Evolutionary conservation across 164 flowering plant species (phyloP).

Genomic region (Chimonanthus salicifolius): DNA sequence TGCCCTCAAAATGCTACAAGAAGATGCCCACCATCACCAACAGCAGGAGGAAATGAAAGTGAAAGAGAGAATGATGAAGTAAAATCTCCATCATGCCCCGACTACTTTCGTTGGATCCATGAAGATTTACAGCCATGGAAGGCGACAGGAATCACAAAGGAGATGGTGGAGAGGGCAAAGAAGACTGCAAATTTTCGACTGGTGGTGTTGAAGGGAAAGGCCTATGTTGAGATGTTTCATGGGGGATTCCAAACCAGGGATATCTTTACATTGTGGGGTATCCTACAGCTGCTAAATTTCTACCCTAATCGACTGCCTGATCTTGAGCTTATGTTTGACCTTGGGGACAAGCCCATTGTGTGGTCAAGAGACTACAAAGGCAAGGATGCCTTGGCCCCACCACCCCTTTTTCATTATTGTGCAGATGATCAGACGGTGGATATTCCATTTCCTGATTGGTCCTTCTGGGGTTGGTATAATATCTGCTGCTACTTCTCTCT

Average conservation of each 20-base stretch:
- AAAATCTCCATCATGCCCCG: constrained; percentile 25
- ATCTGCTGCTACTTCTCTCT: not conserved
- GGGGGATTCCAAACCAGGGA: constrained; percentile 35
- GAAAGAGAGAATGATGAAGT: not conserved
- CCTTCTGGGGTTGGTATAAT: constrained; percentile 80
- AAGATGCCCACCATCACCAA: too few species aligned
- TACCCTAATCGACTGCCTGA: constrained; percentile 44
- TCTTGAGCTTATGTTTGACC: constrained; percentile 43
- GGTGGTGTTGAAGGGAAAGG: constrained; percentile 25
- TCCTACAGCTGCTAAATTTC: constrained; percentile 39
- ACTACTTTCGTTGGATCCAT: constrained; percentile 54
- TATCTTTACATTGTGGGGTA: constrained; percentile 47
- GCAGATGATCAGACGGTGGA: constrained; percentile 19
- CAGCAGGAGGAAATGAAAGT: too few species aligned
- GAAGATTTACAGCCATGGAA: constrained; percentile 48
- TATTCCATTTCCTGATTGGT: constrained; percentile 56
- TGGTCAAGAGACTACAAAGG: constrained; percentile 2
- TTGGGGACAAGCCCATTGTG: constrained; percentile 33
- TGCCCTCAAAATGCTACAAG: too few species aligned
- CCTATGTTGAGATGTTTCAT: constrained; percentile 28
- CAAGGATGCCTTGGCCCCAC: constrained; percentile 19
- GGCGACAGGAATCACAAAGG: constrained; percentile 33
- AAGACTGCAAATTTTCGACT: constrained; percentile 27
- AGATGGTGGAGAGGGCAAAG: constrained; percentile 31
- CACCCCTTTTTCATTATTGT: constrained; percentile 41